A percentile compares a stretch with the other conserved stretches of the same genome.
Conservation (phyloP, 306 rosid species). For the Mimosa pudica region DNA sequence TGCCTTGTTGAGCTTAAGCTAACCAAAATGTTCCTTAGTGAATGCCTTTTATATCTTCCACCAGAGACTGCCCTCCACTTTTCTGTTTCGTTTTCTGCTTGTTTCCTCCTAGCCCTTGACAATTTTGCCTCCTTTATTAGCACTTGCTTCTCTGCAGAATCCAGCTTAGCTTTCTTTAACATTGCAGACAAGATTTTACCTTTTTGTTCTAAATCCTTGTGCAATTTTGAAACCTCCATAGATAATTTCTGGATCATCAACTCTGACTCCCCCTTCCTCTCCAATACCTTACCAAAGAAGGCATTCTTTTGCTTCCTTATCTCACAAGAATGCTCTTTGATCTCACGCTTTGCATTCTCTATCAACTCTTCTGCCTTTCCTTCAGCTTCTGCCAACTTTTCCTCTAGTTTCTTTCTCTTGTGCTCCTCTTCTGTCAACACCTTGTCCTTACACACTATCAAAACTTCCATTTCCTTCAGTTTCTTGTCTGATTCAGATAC, state of each 20-base stretch:
- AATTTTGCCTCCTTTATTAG: conserved; percentile 77
- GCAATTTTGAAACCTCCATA: conserved; percentile 63
- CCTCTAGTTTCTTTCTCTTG: conserved; percentile 65
- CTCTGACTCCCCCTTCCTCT: conserved; percentile 80
- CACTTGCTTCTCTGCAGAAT: conserved; percentile 77
- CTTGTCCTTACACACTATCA: conserved; percentile 57
- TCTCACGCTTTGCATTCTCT: conserved; percentile 45
- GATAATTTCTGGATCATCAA: conserved; percentile 74
- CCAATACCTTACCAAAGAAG: conserved; percentile 58
- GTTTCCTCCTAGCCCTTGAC: conserved; percentile 82
- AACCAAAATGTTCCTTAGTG: conserved; percentile 60
- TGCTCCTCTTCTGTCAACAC: conserved; percentile 55
- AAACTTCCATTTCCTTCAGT: conserved; percentile 58
- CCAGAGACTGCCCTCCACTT: conserved; percentile 81
- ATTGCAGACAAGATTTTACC: conserved; percentile 87
- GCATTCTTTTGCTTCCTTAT: conserved; percentile 67
- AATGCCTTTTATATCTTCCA: conserved; percentile 72
- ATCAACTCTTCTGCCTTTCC: conserved; percentile 61
- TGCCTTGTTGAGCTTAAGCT: conserved; percentile 61
- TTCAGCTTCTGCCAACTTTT: conserved; percentile 58
- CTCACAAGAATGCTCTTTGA: not conserved
- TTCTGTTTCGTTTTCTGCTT: conserved; percentile 80
- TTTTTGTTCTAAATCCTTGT: conserved; percentile 85
- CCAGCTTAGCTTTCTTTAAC: conserved; percentile 85
- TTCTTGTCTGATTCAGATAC: conserved; percentile 53